Evolutionary conservation across 805 yeast genomes (phyloP), one percentile per base, ranked within the genome.

Genomic region (Saccharomycopsis fibuligera): DNA sequence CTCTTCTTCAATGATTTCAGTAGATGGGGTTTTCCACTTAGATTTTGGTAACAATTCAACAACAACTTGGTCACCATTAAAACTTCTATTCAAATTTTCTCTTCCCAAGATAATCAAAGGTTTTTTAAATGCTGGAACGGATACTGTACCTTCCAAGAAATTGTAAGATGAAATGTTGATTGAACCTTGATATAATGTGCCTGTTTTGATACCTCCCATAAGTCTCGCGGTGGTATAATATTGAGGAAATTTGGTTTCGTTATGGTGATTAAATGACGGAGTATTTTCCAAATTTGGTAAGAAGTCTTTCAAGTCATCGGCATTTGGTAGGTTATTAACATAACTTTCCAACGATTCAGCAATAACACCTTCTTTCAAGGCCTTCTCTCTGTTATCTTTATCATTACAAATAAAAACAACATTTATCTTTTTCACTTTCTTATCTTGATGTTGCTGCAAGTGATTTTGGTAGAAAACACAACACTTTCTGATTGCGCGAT

Each of bases 61-160:
- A 41, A 89, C 86, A 27, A 93, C 98, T 33, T 80, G 76, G 60
- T 93, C 99, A 24, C 96, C 90, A 58, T 86, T 87, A 68, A 91
- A 91, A 0, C 91, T 85, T 65, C 99, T 79, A 63, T 93, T 93
- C 57, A 93, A 67, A 62, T 82, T 81, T 59, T 86, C 86, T 41
- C 90, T 74, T 0, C 99, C 99, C 10, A 85, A 66, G 35, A 93
- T 70, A 36, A 91, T 69, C 27, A 93, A 71, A 1, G 97, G 97
- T 62, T 82, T 84, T 38, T 87, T 81, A 60, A 87, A 82, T 0
- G 84, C 77, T 1, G 82, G 69, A 4, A 85, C 76, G 44, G 78
- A 74, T 2, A 93, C 83, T 0, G 85, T 75, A 44, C 96, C 99
- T 67, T 93, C 96, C 50, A 90, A 71, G 59, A 85, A 82, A 62